Conservation (phyloP, 352 stramenopile species). For the Pythium coloratum region DNA sequence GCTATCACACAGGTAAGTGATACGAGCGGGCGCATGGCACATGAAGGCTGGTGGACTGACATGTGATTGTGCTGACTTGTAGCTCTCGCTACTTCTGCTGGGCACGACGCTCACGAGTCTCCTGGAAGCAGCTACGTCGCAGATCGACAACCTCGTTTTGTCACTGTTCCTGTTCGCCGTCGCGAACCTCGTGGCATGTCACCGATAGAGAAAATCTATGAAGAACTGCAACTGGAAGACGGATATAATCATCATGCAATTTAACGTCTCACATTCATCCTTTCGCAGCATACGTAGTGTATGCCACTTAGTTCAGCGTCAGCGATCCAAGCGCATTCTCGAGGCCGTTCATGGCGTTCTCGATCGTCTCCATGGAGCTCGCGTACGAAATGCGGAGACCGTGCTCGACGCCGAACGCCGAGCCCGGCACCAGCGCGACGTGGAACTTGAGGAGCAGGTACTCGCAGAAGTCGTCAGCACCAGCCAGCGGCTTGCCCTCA, state of each 20-base stretch:
- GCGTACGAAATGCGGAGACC: slow-evolving; percentile 96
- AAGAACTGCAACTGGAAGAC: too few species aligned
- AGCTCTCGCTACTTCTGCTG: slow-evolving; percentile 33
- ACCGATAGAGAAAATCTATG: slow-evolving; percentile 18
- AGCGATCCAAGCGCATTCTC: slow-evolving; percentile 57
- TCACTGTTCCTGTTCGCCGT: slow-evolving; percentile 64
- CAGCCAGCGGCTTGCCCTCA: slow-evolving; percentile 5
- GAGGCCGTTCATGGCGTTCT: slow-evolving; percentile 62
- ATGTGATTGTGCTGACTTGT: neutral
- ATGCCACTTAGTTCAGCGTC: slow-evolving; percentile 31
- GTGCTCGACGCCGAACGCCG: slow-evolving; percentile 93
- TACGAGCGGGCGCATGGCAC: neutral
- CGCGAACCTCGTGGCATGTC: slow-evolving; percentile 54
- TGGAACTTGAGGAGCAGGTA: slow-evolving; percentile 91
- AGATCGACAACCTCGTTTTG: slow-evolving; percentile 86
- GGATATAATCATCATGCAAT: neutral
- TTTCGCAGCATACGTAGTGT: neutral
- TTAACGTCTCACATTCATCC: neutral
- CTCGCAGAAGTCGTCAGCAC: slow-evolving; percentile 79
- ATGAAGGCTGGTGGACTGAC: neutral
- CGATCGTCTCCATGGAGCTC: slow-evolving; percentile 86
- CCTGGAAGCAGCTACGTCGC: slow-evolving; percentile 64
- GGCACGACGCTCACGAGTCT: slow-evolving; percentile 55
- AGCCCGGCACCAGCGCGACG: slow-evolving; percentile 94
- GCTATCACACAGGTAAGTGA: slow-evolving; percentile 38